Percentiles rank a stretch among this genome's conserved stretches.
phyloP scores from a whole-genome alignment of 2,329 filamentous ascomycete species.

The Hypomyces rosellus region DNA sequence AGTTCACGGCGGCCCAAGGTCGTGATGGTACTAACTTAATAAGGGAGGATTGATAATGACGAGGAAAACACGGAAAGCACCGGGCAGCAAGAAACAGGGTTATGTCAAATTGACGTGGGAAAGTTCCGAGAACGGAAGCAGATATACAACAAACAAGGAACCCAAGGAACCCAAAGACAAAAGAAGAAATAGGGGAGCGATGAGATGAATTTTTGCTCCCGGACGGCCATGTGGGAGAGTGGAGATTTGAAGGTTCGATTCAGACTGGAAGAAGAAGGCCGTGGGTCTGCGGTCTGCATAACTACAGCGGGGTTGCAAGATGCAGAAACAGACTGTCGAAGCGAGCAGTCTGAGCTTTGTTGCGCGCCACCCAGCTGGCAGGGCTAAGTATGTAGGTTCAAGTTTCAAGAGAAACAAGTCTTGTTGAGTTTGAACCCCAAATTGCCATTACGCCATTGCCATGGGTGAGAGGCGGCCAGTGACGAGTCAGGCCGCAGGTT shows the following conservation, averaged over 20 bases:
- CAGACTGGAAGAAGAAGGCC: conserved; percentile 7
- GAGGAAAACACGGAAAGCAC: conserved; percentile 26
- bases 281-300: not conserved
- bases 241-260: conserved; percentile 16
- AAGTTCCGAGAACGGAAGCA: conserved; percentile 25
- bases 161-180: conserved; percentile 9
- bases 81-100: conserved; percentile 13
- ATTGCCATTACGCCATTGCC: not conserved
- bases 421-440: not conserved
- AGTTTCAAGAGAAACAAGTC: not conserved
- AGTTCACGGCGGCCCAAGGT: conserved; percentile 31
- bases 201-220: conserved; percentile 23
- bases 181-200: conserved; percentile 20
- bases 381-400: not conserved
- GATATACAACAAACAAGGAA: conserved; percentile 7
- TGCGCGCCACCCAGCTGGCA: not conserved
- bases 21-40: conserved; percentile 10
- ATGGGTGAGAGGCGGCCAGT: not conserved
- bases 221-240: conserved; percentile 22
- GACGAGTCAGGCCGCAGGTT: not conserved
- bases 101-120: conserved; percentile 14
- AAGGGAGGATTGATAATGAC: conserved; percentile 14
- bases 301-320: conserved; percentile 3
- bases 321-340: too few species aligned
- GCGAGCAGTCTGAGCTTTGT: too few species aligned